Percentiles rank a stretch among this genome's conserved stretches.
These are phyloP conservation scores for Lentinula detonsa DNA, from an alignment of 768 basidiomycete species.

Conservation along the genomic window DNA sequence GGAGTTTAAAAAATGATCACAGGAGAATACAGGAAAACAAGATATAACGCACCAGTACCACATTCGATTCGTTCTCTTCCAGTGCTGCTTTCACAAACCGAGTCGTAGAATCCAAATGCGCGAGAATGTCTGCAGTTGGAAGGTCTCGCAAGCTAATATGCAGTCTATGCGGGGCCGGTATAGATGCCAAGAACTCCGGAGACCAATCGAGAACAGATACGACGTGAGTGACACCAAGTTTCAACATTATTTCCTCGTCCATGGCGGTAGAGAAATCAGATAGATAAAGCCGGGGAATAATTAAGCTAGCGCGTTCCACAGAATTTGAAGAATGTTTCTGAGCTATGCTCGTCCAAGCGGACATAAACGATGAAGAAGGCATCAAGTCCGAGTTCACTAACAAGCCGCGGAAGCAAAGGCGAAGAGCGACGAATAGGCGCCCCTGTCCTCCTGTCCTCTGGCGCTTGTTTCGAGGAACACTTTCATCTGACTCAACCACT, in stretches of 20 bases:
- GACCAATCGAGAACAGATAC: conserved; percentile 55
- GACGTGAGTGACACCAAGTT: conserved; percentile 69
- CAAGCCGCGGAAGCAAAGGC: not conserved
- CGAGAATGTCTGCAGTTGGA: conserved; percentile 31
- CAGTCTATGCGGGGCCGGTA: conserved; percentile 36
- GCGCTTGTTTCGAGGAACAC: too few species aligned
- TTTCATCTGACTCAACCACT: too few species aligned
- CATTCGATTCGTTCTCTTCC: conserved; percentile 31
- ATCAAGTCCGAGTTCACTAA: not conserved
- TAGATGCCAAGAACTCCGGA: conserved; percentile 37
- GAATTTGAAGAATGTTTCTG: not conserved
- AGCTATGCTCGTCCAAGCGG: not conserved
- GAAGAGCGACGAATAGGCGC: too few species aligned
- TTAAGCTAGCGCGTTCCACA: conserved; percentile 23
- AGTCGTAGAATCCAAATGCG: conserved; percentile 43
- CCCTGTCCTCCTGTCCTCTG: too few species aligned
- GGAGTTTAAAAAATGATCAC: not conserved
- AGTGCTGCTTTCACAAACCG: conserved; percentile 47
- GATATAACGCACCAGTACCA: conserved; percentile 41
- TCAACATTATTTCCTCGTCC: conserved; percentile 36
- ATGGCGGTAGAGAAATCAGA: conserved; percentile 49
- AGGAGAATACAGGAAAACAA: not conserved
- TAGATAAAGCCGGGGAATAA: conserved; percentile 25
- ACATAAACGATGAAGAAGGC: not conserved
- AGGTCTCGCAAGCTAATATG: conserved; percentile 47